Evolutionary conservation across 768 basidiomycete genomes (phyloP).

Genomic region (Tylopilus intermedius): DNA sequence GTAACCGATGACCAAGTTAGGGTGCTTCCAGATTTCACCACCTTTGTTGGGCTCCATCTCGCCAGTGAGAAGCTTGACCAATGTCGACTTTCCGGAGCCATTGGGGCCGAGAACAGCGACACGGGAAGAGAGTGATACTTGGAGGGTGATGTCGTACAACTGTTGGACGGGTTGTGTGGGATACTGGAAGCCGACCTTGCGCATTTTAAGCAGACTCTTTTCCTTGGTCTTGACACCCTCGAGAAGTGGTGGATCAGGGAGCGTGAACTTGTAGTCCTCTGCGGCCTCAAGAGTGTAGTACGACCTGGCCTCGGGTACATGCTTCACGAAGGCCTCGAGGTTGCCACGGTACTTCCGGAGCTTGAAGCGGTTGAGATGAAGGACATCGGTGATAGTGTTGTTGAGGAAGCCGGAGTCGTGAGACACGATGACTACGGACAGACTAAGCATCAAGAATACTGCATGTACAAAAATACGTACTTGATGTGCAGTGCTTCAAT

Average conservation of each 20-base stretch:
- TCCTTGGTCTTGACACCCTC: conserved; percentile 99
- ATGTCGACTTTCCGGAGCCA: conserved; percentile 96
- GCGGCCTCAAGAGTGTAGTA: conserved; percentile 95
- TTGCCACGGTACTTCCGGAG: conserved; percentile 92
- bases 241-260: conserved; percentile 92
- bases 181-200: conserved; percentile 97
- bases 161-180: conserved; percentile 82
- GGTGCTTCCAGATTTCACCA: conserved; percentile 98
- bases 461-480: conserved; percentile 38
- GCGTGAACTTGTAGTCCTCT: conserved; percentile 98
- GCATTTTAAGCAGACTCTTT: conserved; percentile 95
- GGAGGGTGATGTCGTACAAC: conserved; percentile 90
- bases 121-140: conserved; percentile 96
- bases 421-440: conserved; percentile 77
- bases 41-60: conserved; percentile 96
- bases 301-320: conserved; percentile 94
- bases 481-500: conserved; percentile 89
- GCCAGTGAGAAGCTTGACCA: conserved; percentile 94
- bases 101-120: conserved; percentile 98
- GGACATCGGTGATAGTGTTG: conserved; percentile 96
- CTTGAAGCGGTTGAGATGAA: conserved; percentile 98
- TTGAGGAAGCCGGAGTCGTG: conserved; percentile 98
- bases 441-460: conserved; percentile 4
- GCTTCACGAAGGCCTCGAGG: conserved; percentile 89
- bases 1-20: conserved; percentile 98